Percentiles rank a stretch among this genome's conserved stretches.
phyloP scores from a whole-genome alignment of 2,329 filamentous ascomycete genomes.

The Leptoxyphium fumago region DNA sequence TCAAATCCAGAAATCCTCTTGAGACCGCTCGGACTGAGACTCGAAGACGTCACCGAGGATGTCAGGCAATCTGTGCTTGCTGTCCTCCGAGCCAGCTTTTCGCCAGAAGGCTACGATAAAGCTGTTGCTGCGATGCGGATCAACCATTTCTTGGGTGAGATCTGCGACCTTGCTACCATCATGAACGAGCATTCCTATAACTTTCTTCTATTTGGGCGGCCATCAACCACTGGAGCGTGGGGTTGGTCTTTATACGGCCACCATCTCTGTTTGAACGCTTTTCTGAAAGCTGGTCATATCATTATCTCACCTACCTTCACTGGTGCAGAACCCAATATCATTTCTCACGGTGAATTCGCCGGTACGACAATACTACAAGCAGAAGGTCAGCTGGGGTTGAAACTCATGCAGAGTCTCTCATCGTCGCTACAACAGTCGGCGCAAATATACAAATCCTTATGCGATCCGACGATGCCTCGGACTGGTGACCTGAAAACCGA shows the following conservation, averaged over 20 bases:
- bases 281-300: constrained; percentile 51
- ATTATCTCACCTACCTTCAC: constrained; percentile 63
- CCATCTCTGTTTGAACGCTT: constrained; percentile 59
- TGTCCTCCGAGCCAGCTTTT: constrained; percentile 45
- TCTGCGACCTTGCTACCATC: constrained; percentile 45
- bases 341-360: constrained; percentile 47
- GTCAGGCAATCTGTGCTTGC: constrained; percentile 37
- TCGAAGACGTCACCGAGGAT: constrained; percentile 44
- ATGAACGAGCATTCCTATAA: constrained; percentile 69
- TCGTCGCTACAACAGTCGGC: constrained; percentile 33
- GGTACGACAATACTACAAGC: constrained; percentile 52
- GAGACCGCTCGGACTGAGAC: constrained; percentile 51
- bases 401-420: constrained; percentile 51
- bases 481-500: constrained; percentile 32
- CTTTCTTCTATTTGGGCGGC: constrained; percentile 53
- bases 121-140: constrained; percentile 55
- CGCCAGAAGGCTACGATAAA: constrained; percentile 56
- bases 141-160: constrained; percentile 59
- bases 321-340: constrained; percentile 63
- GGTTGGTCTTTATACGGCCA: constrained; percentile 66
- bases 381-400: constrained; percentile 50
- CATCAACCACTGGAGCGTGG: constrained; percentile 46
- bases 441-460: constrained; percentile 44
- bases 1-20: constrained; percentile 62
- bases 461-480: constrained; percentile 49